Evolutionary conservation across 495 filamentous ascomycete genomes (phyloP), one percentile per base, ranked within the genome.

Genomic region (Penicillium bovifimosum): DNA sequence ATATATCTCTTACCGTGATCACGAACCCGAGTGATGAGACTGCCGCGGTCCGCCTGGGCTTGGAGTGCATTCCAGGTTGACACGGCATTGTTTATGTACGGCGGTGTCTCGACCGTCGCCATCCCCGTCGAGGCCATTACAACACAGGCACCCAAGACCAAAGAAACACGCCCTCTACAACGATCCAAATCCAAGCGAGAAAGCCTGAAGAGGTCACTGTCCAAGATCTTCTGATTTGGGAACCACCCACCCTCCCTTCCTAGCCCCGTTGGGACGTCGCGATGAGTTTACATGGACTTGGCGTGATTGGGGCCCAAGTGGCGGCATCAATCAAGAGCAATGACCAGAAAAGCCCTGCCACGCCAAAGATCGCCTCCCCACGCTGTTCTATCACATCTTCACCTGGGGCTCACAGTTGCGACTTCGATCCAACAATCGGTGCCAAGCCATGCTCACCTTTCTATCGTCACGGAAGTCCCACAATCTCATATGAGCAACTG

Each of bases 361-460:
- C 60, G 6, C 55, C 63, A 3, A 52, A 16, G 27, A 44, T 54
- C 13, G 39, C 29, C 1, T 59, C 60, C 0, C 48, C 57, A 8
- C 36, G 50, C 9, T 26, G 40, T 9, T 65, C 64, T 1, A 32
- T 62, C 9, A 55, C 63, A 11, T 64, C 65, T 26, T 60, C 53
- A 1, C 62, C 62, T 29, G 58, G 63, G 17, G 39, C 20, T 14
- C 54, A 51, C 5, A 32, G 33, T n/a, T 50, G 31, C 27, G 72
- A 77, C 10, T 77, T 69, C 54, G 71, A 77, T 48, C 74, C 74
- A 10, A 60, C 52, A 9, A 45, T 73, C 36, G 68, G 67, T 35
- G 73, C 75, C 32, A 75, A 76, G 32, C 80, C 81, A 14, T 81
- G 64, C 60, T 82, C 79, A 0, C 78, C 82, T 14, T 84, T 84